Conservation (phyloP, 1,284 basidiomycete genomes). For the Rhodofomes roseus region DNA sequence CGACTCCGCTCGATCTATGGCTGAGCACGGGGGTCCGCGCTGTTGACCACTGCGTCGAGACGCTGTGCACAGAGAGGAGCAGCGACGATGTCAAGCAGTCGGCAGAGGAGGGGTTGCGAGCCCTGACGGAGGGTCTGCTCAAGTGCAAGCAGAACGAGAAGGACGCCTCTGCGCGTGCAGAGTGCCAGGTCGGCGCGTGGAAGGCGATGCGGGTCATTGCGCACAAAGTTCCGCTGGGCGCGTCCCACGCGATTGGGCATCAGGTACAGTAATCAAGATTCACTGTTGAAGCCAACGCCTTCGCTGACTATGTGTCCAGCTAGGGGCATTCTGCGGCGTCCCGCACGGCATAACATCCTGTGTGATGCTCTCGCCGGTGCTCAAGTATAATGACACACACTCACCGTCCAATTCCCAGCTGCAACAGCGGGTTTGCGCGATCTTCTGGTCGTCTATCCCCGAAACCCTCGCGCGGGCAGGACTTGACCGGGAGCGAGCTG, state of each 20-base stretch:
- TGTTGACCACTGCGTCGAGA: not conserved
- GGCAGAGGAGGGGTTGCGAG: not conserved
- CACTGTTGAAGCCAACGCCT: no score
- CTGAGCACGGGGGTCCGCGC: not conserved
- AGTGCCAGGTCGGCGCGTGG: not conserved
- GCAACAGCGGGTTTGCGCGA: conserved; percentile 1
- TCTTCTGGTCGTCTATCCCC: conserved; percentile 5
- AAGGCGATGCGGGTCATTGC: not conserved
- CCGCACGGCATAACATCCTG: conserved; percentile 10
- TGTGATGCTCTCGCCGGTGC: conserved; percentile 9
- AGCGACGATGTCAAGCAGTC: not conserved
- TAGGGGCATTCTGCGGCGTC: not conserved
- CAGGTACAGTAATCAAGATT: no score
- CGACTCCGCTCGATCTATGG: not conserved
- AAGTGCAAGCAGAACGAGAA: not conserved
- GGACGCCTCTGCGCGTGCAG: not conserved
- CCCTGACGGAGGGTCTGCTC: not conserved
- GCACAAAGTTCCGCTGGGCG: not conserved
- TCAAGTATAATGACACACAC: conserved; percentile 11
- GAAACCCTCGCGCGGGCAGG: not conserved
- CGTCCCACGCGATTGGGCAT: not conserved
- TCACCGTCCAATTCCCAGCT: not conserved
- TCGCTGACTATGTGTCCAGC: no score
- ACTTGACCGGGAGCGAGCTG: conserved; percentile 1
- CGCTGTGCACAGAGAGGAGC: not conserved